Base-by-base conservation (phyloP, 768 basidiomycete species). In the Suillus hirtellus region DNA sequence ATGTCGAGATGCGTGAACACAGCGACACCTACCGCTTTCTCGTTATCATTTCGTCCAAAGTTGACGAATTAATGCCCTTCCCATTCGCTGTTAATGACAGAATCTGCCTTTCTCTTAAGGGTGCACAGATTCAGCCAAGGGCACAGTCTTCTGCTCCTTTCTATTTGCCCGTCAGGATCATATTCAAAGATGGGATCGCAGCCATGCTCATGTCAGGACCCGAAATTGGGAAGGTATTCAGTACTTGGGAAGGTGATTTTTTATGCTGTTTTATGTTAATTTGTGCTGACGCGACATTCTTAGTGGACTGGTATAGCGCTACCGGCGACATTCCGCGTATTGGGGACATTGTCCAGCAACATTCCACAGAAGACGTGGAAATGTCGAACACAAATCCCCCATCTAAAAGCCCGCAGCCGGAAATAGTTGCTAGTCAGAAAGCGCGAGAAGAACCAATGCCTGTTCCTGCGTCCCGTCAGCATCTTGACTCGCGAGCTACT, bases 91-190 rank as follows among this genome's bases (percentile, higher is more conserved):
- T 81, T 7, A 71, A 74, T 3, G 81, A 85, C 61, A 73, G 73
- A 46, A 67, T 88, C 31, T 71, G 71, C n/a, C 60, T 88, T n/a
- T 77, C 81, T 19, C 76, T 87, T 21, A 80, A 77, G 63, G 84
- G 84, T 2, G 75, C 75, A 31, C 64, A 62, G 34, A 63, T 85
- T 24, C 73, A 74, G 43, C 73, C 53, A 44, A 73, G 72, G 58
- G 43, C 61, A 31, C 68, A 68, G 21, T 69, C 67, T 35, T 76
- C 72, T 46, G 67, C 72, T 12, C 67, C 71, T 6, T 74, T 71
- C 59, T 75, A 65, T 27, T 69, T 82, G n/a, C 78, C 81, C 37
- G 70, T 85, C 62, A 64, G 68, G 21, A 71, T 88, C 62, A 65
- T 71, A 37, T 87, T 79, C 64, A 67, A 71, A 3, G 71, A 78